These are phyloP conservation scores for Sisymbrium irio DNA, from an alignment of 345 rosid genomes.

Conservation along the genomic window DNA sequence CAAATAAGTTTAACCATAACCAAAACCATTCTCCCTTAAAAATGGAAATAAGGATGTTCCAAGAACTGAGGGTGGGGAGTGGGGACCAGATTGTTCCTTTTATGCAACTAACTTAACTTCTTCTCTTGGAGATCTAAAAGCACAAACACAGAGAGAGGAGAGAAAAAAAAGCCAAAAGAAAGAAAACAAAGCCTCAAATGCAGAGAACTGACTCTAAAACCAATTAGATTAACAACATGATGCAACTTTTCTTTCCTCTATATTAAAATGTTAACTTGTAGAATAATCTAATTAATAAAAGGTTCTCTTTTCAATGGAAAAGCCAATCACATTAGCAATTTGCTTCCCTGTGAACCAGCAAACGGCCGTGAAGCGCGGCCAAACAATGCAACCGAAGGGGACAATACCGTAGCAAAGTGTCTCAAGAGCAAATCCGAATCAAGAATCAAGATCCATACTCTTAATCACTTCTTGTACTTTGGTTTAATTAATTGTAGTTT, in stretches of 20 bases:
- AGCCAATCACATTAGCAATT: constrained; percentile 11
- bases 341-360: constrained; percentile 35
- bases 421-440: constrained; percentile 43
- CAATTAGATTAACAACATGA: constrained; percentile 23
- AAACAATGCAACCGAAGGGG: constrained; percentile 25
- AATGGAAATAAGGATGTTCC: constrained; percentile 45
- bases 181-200: constrained; percentile 25
- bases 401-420: constrained; percentile 35
- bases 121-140: constrained; percentile 46
- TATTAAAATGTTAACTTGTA: constrained; percentile 25
- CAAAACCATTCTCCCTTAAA: too few relatives aligned
- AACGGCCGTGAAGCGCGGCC: constrained; percentile 25
- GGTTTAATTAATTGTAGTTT: constrained; percentile 1
- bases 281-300: constrained; percentile 10
- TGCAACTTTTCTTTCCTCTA: constrained; percentile 9
- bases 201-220: constrained; percentile 33
- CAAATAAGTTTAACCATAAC: constrained; percentile 2
- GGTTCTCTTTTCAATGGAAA: constrained; percentile 27
- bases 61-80: constrained; percentile 58
- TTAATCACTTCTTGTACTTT: constrained; percentile 25
- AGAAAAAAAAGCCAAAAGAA: constrained; percentile 15
- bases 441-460: constrained; percentile 32
- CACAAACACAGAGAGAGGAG: constrained; percentile 45
- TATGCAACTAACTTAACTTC: constrained; percentile 43
- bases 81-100: constrained; percentile 57